Conservation (phyloP, 805 yeast species). For the Wickerhamiella alocasiicola region DNA sequence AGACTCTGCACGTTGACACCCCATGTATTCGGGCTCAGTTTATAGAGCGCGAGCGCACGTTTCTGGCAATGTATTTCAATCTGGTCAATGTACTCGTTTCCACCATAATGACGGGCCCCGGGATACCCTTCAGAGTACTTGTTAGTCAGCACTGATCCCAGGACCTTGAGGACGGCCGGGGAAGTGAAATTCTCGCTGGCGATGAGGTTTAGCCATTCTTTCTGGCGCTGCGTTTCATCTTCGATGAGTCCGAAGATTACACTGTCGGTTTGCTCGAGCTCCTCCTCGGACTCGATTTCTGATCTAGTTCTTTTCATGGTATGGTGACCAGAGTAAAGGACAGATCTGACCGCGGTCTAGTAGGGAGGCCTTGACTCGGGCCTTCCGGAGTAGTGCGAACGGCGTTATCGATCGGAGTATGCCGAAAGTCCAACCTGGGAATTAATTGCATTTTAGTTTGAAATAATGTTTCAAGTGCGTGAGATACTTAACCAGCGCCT, state of each 20-base stretch:
- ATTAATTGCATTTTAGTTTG: too few species aligned
- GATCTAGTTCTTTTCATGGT: neutral
- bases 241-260: slow-evolving; percentile 30
- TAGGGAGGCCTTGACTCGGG: too few species aligned
- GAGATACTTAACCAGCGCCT: too few species aligned
- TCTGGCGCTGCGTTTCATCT: slow-evolving; percentile 80
- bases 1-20: slow-evolving; percentile 95
- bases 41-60: slow-evolving; percentile 84
- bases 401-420: too few species aligned
- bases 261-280: slow-evolving; percentile 23
- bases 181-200: slow-evolving; percentile 97
- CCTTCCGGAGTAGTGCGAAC: too few species aligned
- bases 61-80: slow-evolving; percentile 85
- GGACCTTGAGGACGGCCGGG: slow-evolving; percentile 84
- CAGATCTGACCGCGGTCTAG: too few species aligned
- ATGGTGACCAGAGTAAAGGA: too few species aligned
- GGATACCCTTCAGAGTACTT: slow-evolving; percentile 99
- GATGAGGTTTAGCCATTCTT: slow-evolving; percentile 80
- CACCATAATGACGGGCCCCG: slow-evolving; percentile 97
- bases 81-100: slow-evolving; percentile 90
- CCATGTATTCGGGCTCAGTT: slow-evolving; percentile 71
- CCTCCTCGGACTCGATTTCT: neutral
- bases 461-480: too few species aligned
- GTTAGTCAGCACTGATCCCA: slow-evolving; percentile 95
- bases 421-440: too few species aligned